These are phyloP conservation scores for Bjerkandera adusta DNA, from an alignment of 1,284 basidiomycete genomes.

Conservation along the genomic window DNA sequence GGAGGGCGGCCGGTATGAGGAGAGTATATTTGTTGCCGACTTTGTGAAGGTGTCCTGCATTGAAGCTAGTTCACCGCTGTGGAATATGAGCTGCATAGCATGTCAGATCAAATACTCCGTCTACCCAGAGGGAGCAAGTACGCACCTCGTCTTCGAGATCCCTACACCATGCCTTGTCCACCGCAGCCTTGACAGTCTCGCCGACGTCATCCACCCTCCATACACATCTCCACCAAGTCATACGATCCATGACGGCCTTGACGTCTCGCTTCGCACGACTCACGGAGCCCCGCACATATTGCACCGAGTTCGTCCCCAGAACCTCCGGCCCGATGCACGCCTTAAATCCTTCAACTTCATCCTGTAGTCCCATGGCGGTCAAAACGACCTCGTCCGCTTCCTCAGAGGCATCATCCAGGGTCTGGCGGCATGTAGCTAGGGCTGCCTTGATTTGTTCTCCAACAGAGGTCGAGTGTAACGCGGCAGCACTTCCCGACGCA, in stretches of 20 bases:
- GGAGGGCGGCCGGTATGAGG: slow-evolving; percentile 35
- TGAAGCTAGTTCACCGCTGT: slow-evolving; percentile 64
- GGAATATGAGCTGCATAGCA: slow-evolving; percentile 57
- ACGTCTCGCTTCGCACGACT: slow-evolving; percentile 48
- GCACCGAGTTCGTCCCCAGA: slow-evolving; percentile 32
- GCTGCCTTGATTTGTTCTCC: slow-evolving; percentile 34
- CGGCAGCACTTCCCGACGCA: slow-evolving; percentile 13
- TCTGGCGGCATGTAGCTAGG: slow-evolving; percentile 31
- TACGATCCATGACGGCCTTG: slow-evolving; percentile 45
- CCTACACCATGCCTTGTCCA: slow-evolving; percentile 60
- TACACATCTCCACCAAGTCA: slow-evolving; percentile 70
- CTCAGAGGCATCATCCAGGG: slow-evolving; percentile 26
- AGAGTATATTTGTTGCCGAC: slow-evolving; percentile 41
- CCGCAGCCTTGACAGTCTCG: slow-evolving; percentile 48
- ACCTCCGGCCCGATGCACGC: slow-evolving; percentile 34
- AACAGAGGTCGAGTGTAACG: slow-evolving; percentile 30
- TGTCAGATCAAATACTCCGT: neutral
- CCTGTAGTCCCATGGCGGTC: slow-evolving; percentile 31
- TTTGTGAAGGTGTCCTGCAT: slow-evolving; percentile 48
- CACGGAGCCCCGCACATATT: slow-evolving; percentile 52
- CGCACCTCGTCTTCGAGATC: slow-evolving; percentile 66
- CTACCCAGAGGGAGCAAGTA: slow-evolving; percentile 2
- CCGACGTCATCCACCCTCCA: slow-evolving; percentile 74
- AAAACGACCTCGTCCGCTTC: slow-evolving; percentile 31
- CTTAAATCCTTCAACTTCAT: slow-evolving; percentile 32